These are phyloP conservation scores for Diaporthe eres DNA, from an alignment of 2,329 filamentous ascomycete species.

Conservation along the genomic window DNA sequence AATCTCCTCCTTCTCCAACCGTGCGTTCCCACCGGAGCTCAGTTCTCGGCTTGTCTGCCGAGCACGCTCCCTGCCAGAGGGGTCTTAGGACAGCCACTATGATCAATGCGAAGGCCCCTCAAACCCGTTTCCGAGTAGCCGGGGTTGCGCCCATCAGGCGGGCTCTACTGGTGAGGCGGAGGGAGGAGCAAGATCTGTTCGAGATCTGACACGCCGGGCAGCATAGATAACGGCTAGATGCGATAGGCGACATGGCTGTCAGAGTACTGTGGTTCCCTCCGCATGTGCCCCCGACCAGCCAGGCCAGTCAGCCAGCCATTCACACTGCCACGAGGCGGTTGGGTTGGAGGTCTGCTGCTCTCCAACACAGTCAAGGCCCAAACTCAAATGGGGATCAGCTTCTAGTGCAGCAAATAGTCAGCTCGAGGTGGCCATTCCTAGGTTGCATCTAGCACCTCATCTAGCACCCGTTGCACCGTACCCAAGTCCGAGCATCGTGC, in stretches of 20 bases:
- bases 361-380: not conserved
- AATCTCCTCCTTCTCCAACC: conserved; percentile 5
- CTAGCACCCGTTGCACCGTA: conserved; percentile 17
- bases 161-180: conserved; percentile 19
- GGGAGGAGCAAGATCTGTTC: conserved; percentile 15
- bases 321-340: not conserved
- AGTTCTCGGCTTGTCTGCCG: conserved; percentile 35
- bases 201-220: conserved; percentile 38
- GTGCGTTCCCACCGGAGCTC: conserved; percentile 26
- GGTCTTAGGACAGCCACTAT: conserved; percentile 28
- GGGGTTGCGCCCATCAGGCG: conserved; percentile 4
- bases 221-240: conserved; percentile 23
- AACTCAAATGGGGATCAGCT: conserved; percentile 25
- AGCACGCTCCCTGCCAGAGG: conserved; percentile 27
- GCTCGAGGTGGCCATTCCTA: not conserved
- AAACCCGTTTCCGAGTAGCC: conserved; percentile 21
- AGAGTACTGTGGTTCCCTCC: not conserved
- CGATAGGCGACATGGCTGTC: conserved; percentile 6
- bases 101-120: conserved; percentile 24
- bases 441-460: conserved; percentile 15
- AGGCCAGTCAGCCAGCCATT: not conserved
- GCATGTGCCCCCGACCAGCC: not conserved
- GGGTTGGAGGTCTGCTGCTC: conserved; percentile 12
- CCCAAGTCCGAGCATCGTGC: not conserved
- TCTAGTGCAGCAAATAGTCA: conserved; percentile 32